Evolutionary conservation across 495 filamentous ascomycete genomes (phyloP), one percentile per base, ranked within the genome.

Genomic region (Thermothielavioides terrestris): DNA sequence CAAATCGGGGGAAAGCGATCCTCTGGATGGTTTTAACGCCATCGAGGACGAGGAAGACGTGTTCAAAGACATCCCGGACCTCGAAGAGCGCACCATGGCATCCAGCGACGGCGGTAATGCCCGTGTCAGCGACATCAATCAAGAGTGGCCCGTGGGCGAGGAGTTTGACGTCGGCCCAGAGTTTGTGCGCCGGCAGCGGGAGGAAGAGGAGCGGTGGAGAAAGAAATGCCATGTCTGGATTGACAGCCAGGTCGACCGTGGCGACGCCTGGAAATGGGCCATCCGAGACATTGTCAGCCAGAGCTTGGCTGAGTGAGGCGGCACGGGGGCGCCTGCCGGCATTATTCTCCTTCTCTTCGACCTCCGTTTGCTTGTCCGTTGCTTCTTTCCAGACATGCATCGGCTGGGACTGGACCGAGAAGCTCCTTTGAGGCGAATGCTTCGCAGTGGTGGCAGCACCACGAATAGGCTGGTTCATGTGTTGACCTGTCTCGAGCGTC

Each of bases 101-200:
- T 65, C 68, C 14, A 59, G 59, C 38, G 69, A 60, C 15, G 51
- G 49, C 42, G 52, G 70, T 34, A 45, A 60, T 39, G 61, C 72
- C 44, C 57, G 72, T 6, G 59, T 59, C 50, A 71, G 72, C 52
- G 80, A 82, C 49, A 68, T 84, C 48, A 76, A 79, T 46, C 84
- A 89, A 50, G 84, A 89, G 58, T 87, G 84, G 77, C 77, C 88
- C 25, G 86, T 94, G 22, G 89, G 88, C 11, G 92, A 98, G 66
- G 92, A 97, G 64, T 98, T 97, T 61, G 92, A 98, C 64, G 86
- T 98, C 39, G 92, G 92, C 1, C 94, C 94, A 5, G 87, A 89
- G 67, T 98, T 96, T 61, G 83, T 97, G 41, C 77, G 81, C 54
- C 77, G 88, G 32, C 91, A 96, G 65, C 69, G 85, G 46, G 89